Conservation (phyloP, 441 rosid genomes). For the Populus hybrid region DNA sequence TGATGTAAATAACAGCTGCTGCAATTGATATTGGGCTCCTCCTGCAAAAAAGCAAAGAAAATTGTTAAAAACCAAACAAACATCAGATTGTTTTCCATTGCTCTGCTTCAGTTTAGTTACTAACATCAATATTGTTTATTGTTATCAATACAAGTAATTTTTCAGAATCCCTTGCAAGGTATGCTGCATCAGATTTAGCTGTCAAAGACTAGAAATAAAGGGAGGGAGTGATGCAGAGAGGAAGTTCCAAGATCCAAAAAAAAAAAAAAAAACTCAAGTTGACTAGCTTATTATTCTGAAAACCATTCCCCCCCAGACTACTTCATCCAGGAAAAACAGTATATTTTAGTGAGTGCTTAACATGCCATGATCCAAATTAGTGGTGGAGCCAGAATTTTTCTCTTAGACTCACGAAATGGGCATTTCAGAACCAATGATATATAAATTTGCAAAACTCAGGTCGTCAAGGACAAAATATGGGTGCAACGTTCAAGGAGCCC, state of each 20-base stretch:
- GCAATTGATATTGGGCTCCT: constrained; percentile 92
- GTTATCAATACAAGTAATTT: too few relatives aligned
- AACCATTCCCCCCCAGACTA: too few relatives aligned
- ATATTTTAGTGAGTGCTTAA: neutral
- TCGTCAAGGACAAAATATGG: too few relatives aligned
- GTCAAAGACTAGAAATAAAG: too few relatives aligned
- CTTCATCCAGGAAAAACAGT: too few relatives aligned
- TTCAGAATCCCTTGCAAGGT: neutral
- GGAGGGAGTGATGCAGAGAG: neutral
- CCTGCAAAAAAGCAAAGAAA: constrained; percentile 38
- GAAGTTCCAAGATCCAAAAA: neutral
- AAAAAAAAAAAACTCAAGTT: neutral
- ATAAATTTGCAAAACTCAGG: neutral
- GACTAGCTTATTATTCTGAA: too few relatives aligned
- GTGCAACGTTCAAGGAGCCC: neutral
- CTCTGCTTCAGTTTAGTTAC: neutral
- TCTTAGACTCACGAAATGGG: too few relatives aligned
- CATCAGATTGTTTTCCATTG: neutral
- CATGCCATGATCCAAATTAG: too few relatives aligned
- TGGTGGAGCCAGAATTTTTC: neutral
- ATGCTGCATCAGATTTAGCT: neutral
- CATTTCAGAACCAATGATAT: neutral
- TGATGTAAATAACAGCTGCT: constrained; percentile 72
- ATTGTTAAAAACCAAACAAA: neutral
- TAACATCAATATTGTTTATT: neutral